Base-by-base conservation (phyloP, 2,329 filamentous ascomycete species). In the Didymella pinodella region DNA sequence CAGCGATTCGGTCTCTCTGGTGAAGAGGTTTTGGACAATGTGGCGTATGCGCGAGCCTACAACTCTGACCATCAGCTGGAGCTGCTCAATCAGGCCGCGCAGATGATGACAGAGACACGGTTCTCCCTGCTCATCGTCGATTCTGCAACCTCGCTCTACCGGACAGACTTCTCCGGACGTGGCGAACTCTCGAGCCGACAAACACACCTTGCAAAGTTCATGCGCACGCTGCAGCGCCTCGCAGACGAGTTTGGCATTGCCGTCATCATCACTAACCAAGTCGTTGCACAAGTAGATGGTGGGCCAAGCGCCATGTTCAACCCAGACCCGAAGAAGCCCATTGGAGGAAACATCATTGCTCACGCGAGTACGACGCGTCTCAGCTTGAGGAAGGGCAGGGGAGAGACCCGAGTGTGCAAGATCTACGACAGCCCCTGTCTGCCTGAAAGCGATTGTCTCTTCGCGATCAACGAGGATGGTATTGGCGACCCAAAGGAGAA, bases 61-160 rank as follows among this genome's bases (percentile, higher is more conserved):
- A 99, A 99, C 77, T 98, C 94, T 0, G 95, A 99, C 66, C 95
- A 99, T 78, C 95, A 99, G 77, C 86, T 99, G 49, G 92, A 97
- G 76, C 85, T 99, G 7, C 87, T 99, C 62, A 95, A 95, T 71
- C 94, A 98, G 77, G 96, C 95, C 3, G 90, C 95, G 2, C 88
- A 93, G 62, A 99, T 99, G 95, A 99, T 99, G 96, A 97, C 93
- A 57, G 96, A 99, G 81, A 99, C 95, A 0, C 88, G 95, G 4
- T 99, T 99, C 78, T 98, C 95, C 3, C 85, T 99, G 8, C 87
- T 99, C 48, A 88, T 99, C 48, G 95, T 99, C 56, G 95, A 99
- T 79, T 97, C 93, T 56, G 96, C 96, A 14, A 99, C 95, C 0
- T 90, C 94, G 2, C 85, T 99, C 2, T 99, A 99, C 78, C 88